Conservation (phyloP, 495 filamentous ascomycete genomes). For the Aspergillus mulundensis region DNA sequence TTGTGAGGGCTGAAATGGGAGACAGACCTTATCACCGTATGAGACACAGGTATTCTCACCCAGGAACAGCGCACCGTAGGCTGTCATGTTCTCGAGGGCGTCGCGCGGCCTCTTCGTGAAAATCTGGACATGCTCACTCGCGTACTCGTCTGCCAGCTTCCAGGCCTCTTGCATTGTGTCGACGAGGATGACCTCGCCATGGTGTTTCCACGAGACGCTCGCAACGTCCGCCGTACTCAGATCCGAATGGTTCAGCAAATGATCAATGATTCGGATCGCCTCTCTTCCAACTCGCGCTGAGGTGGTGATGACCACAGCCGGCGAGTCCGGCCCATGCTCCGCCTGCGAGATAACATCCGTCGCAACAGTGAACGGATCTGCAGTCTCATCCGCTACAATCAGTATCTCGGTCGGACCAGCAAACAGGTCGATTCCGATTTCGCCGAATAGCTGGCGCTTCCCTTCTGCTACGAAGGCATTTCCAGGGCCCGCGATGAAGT, state of each 20-base stretch:
- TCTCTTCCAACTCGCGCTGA: constrained; percentile 27
- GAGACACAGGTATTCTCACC: constrained; percentile 52
- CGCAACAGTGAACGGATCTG: constrained; percentile 48
- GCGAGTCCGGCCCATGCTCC: constrained; percentile 51
- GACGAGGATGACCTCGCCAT: constrained; percentile 48
- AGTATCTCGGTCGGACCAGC: constrained; percentile 54
- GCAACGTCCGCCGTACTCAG: background rate
- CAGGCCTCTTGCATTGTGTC: constrained; percentile 44
- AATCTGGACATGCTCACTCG: constrained; percentile 53
- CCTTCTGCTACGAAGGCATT: constrained; percentile 54
- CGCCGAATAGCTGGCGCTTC: constrained; percentile 51
- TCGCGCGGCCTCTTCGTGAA: constrained; percentile 44
- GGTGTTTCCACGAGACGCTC: background rate
- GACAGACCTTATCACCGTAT: constrained; percentile 40
- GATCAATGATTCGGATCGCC: background rate
- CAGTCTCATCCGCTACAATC: constrained; percentile 46
- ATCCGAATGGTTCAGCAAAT: background rate
- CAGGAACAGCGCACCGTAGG: constrained; percentile 50
- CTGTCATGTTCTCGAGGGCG: constrained; percentile 48
- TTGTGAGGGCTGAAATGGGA: background rate
- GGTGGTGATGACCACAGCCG: constrained; percentile 46
- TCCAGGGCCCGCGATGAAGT: constrained; percentile 53
- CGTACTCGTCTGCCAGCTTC: constrained; percentile 47
- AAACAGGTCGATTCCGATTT: constrained; percentile 51
- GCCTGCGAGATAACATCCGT: constrained; percentile 51